phyloP scores from a whole-genome alignment of 352 stramenopile genomes.

The Pythium angustatum region DNA sequence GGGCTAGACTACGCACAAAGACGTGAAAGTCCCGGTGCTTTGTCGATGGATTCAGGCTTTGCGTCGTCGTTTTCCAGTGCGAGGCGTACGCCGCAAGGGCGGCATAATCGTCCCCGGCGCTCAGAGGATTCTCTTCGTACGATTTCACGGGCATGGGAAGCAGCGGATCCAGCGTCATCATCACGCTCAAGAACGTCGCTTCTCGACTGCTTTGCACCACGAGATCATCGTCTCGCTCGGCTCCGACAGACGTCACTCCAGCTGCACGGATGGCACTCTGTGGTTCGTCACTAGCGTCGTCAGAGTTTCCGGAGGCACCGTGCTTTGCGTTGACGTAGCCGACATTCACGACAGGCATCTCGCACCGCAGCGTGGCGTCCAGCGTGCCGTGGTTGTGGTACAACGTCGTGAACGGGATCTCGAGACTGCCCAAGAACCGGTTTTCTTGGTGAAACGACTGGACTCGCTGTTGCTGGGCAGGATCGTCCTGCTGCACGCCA shows the following conservation, averaged over 20 bases:
- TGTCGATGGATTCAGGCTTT: constrained; percentile 25
- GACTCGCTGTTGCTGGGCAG: constrained; percentile 34
- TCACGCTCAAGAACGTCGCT: constrained; percentile 83
- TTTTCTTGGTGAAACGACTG: constrained; percentile 72
- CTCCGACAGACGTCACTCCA: constrained; percentile 5
- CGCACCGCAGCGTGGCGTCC: constrained; percentile 79
- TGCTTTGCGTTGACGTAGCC: constrained; percentile 69
- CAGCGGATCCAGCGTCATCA: constrained; percentile 87
- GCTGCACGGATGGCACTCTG: constrained; percentile 5
- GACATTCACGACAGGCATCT: constrained; percentile 82
- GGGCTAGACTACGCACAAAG: constrained; percentile 76
- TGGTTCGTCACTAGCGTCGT: constrained; percentile 10
- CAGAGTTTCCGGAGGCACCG: not conserved
- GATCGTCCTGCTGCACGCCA: not conserved
- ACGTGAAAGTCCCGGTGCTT: constrained; percentile 54
- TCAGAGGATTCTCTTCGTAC: constrained; percentile 25
- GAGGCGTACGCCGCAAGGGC: constrained; percentile 39
- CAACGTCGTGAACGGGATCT: constrained; percentile 89
- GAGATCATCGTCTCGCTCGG: constrained; percentile 32
- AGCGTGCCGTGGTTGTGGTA: constrained; percentile 74
- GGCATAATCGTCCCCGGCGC: constrained; percentile 23
- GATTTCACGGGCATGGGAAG: constrained; percentile 49
- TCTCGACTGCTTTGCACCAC: constrained; percentile 46
- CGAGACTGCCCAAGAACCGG: constrained; percentile 79
- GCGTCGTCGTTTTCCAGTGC: constrained; percentile 33